Evolutionary conservation across 2,329 filamentous ascomycete genomes (phyloP), one percentile per base, ranked within the genome.

Genomic region (Exserohilum turcica): DNA sequence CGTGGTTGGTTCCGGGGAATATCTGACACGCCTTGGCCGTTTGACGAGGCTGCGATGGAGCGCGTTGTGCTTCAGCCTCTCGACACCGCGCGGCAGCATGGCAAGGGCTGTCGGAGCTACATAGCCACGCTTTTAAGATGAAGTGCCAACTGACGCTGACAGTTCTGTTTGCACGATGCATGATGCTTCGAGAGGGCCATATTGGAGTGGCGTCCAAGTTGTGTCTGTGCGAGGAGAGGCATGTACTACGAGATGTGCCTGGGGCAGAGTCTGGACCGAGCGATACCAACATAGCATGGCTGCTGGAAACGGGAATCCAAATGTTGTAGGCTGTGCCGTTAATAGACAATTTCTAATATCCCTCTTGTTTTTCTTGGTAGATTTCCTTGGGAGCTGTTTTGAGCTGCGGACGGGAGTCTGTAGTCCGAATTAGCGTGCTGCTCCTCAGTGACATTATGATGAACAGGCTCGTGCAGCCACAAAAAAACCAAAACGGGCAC

Each of bases 241-340:
- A 64, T 73, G 58, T 79, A 80, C 55, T 74, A 71, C n/a, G 76
- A 75, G 31, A 78, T 79, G 77, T 77, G 75, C 59, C 51, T 74
- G 57, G 74, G 73, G 13, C 77, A 79, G 61, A 70, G 70, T 21
- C 57, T 79, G 43, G 77, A 78, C 63, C 56, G 63, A 35, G 59
- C 57, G 19, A 66, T 68, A 36, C 62, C 65, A n/a, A 18, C 33
- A 6, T 40, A 40, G 24, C 27, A 12, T 15, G 27, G 38, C 5
- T 29, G 27, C 16, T 13, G 4, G n/a, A 29, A 28, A 37, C 15
- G 10, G 16, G n/a, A 18, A 8, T 21, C 35, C 35, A 37, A 16
- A 36, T 15, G 16, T 18, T 9, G 18, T 24, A 40, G 9, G 18
- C 16, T 18, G 24, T 28, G 28, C 27, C 9, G n/a, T 24, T 24